phyloP scores from a whole-genome alignment of 371 early-diverging fungal genomes.

The Actinomortierella ambigua region DNA sequence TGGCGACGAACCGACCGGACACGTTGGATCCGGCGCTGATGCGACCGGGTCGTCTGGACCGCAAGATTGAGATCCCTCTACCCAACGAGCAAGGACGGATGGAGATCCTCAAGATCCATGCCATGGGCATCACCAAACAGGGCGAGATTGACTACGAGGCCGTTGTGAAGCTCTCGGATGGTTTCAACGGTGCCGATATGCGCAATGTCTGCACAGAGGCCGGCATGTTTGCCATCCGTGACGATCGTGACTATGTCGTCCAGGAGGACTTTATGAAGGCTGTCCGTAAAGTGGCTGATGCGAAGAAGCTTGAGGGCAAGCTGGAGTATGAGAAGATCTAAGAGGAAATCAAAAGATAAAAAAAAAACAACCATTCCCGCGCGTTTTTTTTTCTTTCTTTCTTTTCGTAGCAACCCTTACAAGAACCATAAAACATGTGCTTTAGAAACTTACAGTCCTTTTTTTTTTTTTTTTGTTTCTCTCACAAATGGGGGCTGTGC shows the following conservation, averaged over 20 bases:
- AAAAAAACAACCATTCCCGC: neutral
- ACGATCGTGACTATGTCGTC: constrained; percentile 97
- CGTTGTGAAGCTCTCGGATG: constrained; percentile 97
- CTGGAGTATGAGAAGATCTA: constrained; percentile 93
- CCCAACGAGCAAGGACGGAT: constrained; percentile 78
- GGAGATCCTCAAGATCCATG: constrained; percentile 99
- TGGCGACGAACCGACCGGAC: constrained; percentile 99
- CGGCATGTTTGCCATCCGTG: constrained; percentile 99
- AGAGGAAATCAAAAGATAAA: too few species aligned
- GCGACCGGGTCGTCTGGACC: constrained; percentile 97
- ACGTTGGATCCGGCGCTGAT: constrained; percentile 99
- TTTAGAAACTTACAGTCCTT: too few species aligned
- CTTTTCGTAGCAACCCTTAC: too few species aligned
- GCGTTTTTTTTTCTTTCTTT: too few species aligned
- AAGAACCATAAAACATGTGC: too few species aligned
- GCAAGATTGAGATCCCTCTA: constrained; percentile 99
- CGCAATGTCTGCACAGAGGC: constrained; percentile 99
- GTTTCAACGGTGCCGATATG: constrained; percentile 99
- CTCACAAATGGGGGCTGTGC: too few species aligned
- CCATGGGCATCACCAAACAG: constrained; percentile 91
- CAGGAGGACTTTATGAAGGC: constrained; percentile 99
- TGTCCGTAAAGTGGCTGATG: constrained; percentile 97
- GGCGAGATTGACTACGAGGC: constrained; percentile 98
- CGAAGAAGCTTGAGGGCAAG: constrained; percentile 99
- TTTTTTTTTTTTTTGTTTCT: too few species aligned